Evolutionary conservation across 2,329 filamentous ascomycete species (phyloP), one percentile per base, ranked within the genome.

Genomic region (Ophiostoma piceae): DNA sequence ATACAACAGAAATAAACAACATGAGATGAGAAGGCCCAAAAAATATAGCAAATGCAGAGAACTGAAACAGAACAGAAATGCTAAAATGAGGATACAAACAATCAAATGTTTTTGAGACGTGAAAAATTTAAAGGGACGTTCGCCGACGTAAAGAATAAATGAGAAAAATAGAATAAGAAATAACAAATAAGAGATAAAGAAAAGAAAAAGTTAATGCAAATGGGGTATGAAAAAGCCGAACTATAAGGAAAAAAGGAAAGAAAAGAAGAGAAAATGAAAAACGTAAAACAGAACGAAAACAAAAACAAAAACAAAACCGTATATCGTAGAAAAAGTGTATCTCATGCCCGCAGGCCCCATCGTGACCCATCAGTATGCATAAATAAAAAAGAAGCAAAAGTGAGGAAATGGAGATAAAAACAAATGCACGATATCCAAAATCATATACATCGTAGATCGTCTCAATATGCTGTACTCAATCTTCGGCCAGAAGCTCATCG

Each of bases 401-500:
- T 1, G 26, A 29, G 26, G 26, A 29, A 29, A 29, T 29, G 1
- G 2, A 29, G 26, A 2, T 29, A 29, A 29, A 26, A 14, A 57
- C 9, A 57, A 57, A 47, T 19, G 19, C 19, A 7, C 9, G 26
- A 26, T 12, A 57, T 57, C 7, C 51, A 57, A 57, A 54, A 14
- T 26, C 51, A 26, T 57, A 57, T 14, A 57, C 8, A 9, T 26
- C 22, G n/a, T 57, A 57, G 26, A 57, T 11, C 51, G 11, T 29
- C 51, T 9, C 26, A 4, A 57, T 2, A 11, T 4, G 11, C 3
- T 14, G 1, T 11, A 5, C 16, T 14, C 51, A 57, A 57, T 22
- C 51, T 22, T 57, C 51, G n/a, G 35, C 35, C 39, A 5, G 14
- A 8, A 86, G 71, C 72, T 84, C 82, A 71, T 76, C 78, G 71